phyloP scores from a whole-genome alignment of 2,329 filamentous ascomycete species.

The Hypoxylon rubiginosum region DNA sequence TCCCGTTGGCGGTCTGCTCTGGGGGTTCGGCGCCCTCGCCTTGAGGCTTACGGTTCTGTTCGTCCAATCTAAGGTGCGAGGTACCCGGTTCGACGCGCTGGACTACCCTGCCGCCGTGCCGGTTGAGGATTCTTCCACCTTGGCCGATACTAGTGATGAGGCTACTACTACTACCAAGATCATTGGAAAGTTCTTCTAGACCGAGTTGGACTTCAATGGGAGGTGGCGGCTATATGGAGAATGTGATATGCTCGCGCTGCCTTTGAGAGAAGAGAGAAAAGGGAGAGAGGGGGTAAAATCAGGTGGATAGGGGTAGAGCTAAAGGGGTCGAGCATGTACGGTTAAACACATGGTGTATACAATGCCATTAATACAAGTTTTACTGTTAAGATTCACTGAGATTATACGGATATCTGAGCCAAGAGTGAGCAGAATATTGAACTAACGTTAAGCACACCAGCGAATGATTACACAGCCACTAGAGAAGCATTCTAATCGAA shows the following conservation, averaged over 20 bases:
- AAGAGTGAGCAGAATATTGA: too few relatives aligned
- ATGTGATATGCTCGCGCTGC: too few relatives aligned
- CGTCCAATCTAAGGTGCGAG: slow-evolving; percentile 67
- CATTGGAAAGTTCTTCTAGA: slow-evolving; percentile 68
- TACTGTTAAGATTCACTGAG: not conserved
- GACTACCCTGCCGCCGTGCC: slow-evolving; percentile 64
- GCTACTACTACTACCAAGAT: slow-evolving; percentile 53
- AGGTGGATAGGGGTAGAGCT: slow-evolving; percentile 1
- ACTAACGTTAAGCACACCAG: too few relatives aligned
- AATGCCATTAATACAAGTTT: not conserved
- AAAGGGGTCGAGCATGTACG: not conserved
- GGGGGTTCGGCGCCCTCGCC: slow-evolving; percentile 73
- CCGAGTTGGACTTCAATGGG: too few relatives aligned
- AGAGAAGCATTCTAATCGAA: too few relatives aligned
- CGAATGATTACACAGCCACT: too few relatives aligned
- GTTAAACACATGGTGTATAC: not conserved
- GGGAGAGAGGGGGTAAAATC: not conserved
- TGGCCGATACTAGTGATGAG: slow-evolving; percentile 51
- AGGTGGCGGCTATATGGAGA: too few relatives aligned
- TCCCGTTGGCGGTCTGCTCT: slow-evolving; percentile 80
- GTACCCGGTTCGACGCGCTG: slow-evolving; percentile 74
- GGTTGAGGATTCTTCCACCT: slow-evolving; percentile 43
- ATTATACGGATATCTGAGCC: not conserved
- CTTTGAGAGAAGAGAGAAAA: too few relatives aligned
- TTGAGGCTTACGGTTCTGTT: slow-evolving; percentile 72